Evolutionary conservation across 2,329 filamentous ascomycete genomes (phyloP).

Genomic region (Eutypa lata): DNA sequence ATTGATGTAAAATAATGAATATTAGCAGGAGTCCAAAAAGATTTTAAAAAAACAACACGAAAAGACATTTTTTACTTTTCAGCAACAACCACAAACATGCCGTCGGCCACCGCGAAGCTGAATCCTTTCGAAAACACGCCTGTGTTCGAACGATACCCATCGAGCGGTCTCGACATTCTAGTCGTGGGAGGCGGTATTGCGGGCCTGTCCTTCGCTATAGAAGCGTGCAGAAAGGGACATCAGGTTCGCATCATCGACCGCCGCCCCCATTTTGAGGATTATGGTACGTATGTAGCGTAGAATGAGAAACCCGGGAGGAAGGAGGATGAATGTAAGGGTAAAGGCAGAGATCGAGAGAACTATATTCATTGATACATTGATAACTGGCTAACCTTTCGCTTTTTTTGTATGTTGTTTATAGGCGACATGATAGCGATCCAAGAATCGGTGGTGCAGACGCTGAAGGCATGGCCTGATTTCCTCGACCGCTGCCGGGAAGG

Average conservation of each 20-base stretch:
- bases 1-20: no score
- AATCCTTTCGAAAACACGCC: no score
- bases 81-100: no score
- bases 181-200: constrained; percentile 3
- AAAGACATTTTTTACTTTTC: no score
- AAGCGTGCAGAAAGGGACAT: constrained; percentile 1
- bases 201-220: constrained; percentile 2
- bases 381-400: no score
- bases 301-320: not conserved
- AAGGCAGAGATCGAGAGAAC: no score
- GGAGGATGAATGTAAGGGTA: not conserved
- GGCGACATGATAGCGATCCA: not conserved
- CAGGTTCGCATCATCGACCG: not conserved
- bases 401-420: no score
- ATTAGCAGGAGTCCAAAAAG: no score
- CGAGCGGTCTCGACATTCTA: not conserved
- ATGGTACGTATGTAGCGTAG: not conserved
- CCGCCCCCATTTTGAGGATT: not conserved
- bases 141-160: not conserved
- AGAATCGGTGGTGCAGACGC: not conserved
- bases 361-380: no score
- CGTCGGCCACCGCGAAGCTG: no score
- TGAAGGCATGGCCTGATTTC: not conserved
- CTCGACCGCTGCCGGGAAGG: not conserved
- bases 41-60: no score